Base-by-base conservation (phyloP, 179 eudicot species). In the Heliamphora pulchella region DNA sequence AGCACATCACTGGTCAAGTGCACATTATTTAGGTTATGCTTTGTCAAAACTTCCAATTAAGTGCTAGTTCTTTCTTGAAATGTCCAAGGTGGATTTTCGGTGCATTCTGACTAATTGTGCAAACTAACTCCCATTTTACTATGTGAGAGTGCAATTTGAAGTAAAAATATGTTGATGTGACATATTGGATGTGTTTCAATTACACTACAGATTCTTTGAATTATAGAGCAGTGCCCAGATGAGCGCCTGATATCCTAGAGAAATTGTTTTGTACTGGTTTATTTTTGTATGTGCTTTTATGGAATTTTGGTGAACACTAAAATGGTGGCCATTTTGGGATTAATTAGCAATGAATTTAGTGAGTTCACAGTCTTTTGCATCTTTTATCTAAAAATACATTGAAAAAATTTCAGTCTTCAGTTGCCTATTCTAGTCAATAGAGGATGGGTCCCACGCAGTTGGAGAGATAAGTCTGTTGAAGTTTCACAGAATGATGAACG, bases 361-460 rank as follows among this genome's bases (percentile, higher is more conserved):
- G 51, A 17, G 22, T 14, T 22, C n/a, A 44, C 2, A 2, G 63
- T 71, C 71, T 39, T 71, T 44, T 65, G 79, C 62, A 68, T 80
- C 75, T 59, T 79, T 71, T 55, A 77, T 79, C 83, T 86, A 77
- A 86, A 82, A 46, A 82, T 71, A 72, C 54, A 76, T 70, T 48
- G 55, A 61, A 61, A 55, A 7, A 11, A 74, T 76, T 71, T 85
- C 94, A 96, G 99, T 84, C 70, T 89, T 76, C 98, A 91, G 94
- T 71, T 85, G 67, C 97, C 99, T 50, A 82, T 96, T 80, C 87
- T 96, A 62, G 99, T 96, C 68, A 96, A 96, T 81, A 92, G 96
- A 79, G 99, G 99, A 82, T 96, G 99, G 99, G 98, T 94, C 77
- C 99, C 99, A 14, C 92, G 97, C 78, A 87, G 91, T 82, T 94